Evolutionary conservation across 2,329 filamentous ascomycete species (phyloP).

Genomic region (Lecanoromycetidae sp.): DNA sequence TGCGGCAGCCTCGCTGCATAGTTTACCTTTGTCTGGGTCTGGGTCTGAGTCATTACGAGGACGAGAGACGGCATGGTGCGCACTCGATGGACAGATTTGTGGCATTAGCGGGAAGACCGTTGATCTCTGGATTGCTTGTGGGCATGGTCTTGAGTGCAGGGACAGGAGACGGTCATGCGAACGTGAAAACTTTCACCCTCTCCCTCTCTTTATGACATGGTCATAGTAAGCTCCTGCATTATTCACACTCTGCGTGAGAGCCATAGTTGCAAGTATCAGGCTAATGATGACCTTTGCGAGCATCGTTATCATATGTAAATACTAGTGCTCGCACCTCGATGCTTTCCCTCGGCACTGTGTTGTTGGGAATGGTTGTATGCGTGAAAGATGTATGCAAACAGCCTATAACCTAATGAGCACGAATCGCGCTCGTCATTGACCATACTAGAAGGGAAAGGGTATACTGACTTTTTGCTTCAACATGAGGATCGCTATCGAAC

Average conservation of each 20-base stretch:
- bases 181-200: too few relatives aligned
- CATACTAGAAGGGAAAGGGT: not conserved
- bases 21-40: too few relatives aligned
- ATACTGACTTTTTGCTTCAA: conserved; percentile 2
- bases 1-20: not conserved
- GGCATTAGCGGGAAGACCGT: too few relatives aligned
- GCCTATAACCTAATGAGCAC: not conserved
- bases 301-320: conserved; percentile 2
- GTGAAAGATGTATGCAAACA: conserved; percentile 7
- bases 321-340: conserved; percentile 12
- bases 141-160: too few relatives aligned
- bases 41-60: not conserved
- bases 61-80: not conserved
- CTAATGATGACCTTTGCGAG: too few relatives aligned
- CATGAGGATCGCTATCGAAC: conserved; percentile 8
- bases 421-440: not conserved
- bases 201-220: too few relatives aligned
- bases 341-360: conserved; percentile 2
- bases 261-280: too few relatives aligned
- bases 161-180: too few relatives aligned
- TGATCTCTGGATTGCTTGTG: too few relatives aligned
- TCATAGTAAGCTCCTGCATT: too few relatives aligned
- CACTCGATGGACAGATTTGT: not conserved
- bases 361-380: not conserved
- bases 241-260: too few relatives aligned